phyloP scores from a whole-genome alignment of 257 asterid species.

The Paulownia fortunei region DNA sequence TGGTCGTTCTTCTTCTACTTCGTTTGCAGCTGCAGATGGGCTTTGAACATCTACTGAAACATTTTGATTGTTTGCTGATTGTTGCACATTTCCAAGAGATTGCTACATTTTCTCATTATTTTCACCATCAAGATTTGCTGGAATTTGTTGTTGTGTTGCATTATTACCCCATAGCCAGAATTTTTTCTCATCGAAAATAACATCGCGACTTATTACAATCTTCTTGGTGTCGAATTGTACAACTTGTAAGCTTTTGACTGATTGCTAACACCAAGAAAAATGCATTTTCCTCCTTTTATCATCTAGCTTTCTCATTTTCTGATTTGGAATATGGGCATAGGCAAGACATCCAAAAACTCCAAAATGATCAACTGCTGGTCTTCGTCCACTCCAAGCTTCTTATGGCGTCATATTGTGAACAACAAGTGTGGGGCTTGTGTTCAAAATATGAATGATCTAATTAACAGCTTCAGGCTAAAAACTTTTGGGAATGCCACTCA shows the following conservation, averaged over 20 bases:
- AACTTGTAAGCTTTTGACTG: neutral
- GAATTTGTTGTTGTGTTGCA: neutral
- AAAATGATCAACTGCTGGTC: neutral
- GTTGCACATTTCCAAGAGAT: neutral
- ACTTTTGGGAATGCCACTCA: neutral
- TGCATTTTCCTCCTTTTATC: neutral
- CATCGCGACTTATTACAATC: neutral
- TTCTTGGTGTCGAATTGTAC: neutral
- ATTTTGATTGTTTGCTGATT: too few species aligned
- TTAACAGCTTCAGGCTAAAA: neutral
- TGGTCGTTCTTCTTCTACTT: neutral
- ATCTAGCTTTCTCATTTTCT: neutral
- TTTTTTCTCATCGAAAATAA: neutral
- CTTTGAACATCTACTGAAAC: too few species aligned
- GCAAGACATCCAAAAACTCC: neutral
- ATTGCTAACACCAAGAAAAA: conserved; percentile 5
- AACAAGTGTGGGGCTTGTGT: neutral
- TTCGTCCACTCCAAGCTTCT: neutral
- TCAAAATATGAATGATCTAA: conserved; percentile 13
- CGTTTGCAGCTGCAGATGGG: too few species aligned
- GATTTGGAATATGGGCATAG: neutral
- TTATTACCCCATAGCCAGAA: neutral
- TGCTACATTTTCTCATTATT: neutral
- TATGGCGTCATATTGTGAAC: neutral
- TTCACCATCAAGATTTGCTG: neutral